Evolutionary conservation across 2,329 filamentous ascomycete species (phyloP).

Genomic region (Fusarium metavorans): DNA sequence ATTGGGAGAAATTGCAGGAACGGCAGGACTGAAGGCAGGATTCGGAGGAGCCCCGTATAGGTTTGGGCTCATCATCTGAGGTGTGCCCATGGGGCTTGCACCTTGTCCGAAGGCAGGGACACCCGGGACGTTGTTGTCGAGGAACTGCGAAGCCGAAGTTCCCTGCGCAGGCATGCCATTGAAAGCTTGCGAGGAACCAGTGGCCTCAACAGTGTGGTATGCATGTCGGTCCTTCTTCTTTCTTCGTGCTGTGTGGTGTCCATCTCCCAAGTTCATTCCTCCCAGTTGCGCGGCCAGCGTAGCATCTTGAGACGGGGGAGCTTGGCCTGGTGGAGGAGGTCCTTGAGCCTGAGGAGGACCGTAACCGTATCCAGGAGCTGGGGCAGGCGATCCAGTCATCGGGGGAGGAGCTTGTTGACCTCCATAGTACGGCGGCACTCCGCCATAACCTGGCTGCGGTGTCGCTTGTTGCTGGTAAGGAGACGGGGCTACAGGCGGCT

Average conservation of each 20-base stretch:
- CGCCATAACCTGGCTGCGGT: conserved; percentile 51
- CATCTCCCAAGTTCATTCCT: conserved; percentile 74
- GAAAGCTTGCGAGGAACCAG: conserved; percentile 75
- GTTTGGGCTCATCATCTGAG: conserved; percentile 53
- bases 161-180: conserved; percentile 74
- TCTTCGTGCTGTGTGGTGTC: conserved; percentile 66
- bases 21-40: conserved; percentile 52
- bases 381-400: conserved; percentile 41
- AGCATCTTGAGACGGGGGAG: conserved; percentile 57
- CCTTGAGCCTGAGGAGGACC: conserved; percentile 43
- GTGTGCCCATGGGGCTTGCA: conserved; percentile 57
- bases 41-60: conserved; percentile 73
- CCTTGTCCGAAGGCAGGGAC: conserved; percentile 55
- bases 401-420: conserved; percentile 47
- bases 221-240: conserved; percentile 98
- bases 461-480: conserved; percentile 63
- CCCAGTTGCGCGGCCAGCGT: conserved; percentile 80
- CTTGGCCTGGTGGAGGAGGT: conserved; percentile 39
- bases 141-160: conserved; percentile 59
- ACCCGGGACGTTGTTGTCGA: conserved; percentile 48
- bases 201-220: conserved; percentile 85
- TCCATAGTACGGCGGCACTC: conserved; percentile 55
- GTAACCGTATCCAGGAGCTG: conserved; percentile 45
- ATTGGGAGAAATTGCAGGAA: conserved; percentile 41
- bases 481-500: conserved; percentile 64